These are phyloP conservation scores for Excoecaria agallocha DNA, from an alignment of 345 rosid genomes.

Conservation along the genomic window DNA sequence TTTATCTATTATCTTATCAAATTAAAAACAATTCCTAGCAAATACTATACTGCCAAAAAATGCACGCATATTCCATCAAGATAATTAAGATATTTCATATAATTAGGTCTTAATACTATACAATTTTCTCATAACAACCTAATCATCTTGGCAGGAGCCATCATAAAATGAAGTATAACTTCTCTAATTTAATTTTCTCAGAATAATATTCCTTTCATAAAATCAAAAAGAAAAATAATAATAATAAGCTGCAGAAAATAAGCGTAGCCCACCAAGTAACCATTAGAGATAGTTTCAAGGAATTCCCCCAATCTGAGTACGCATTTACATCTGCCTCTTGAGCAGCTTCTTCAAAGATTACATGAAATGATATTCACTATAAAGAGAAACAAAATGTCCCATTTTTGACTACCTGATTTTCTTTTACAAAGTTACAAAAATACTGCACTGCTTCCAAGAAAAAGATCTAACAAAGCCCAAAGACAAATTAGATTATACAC, in stretches of 20 bases:
- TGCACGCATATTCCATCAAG: not conserved
- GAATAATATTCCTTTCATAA: no score
- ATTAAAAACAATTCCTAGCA: no score
- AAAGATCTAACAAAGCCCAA: conserved; percentile 17
- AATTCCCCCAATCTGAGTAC: conserved; percentile 1
- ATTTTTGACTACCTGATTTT: conserved; percentile 27
- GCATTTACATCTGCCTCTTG: conserved; percentile 24
- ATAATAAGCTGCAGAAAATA: no score
- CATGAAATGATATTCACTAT: conserved; percentile 6
- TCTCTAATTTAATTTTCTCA: no score
- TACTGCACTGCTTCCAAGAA: conserved; percentile 12
- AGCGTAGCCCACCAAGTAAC: not conserved
- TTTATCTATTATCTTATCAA: not conserved
- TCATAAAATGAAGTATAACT: no score
- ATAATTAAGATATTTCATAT: no score
- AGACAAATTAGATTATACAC: conserved; percentile 18
- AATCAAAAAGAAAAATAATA: no score
- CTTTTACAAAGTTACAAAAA: conserved; percentile 22
- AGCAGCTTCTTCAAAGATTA: conserved; percentile 3
- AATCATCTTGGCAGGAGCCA: no score
- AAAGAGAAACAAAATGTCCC: not conserved
- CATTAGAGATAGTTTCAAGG: not conserved
- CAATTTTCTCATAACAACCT: no score
- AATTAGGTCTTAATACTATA: no score
- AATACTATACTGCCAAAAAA: no score